Evolutionary conservation across 1,284 basidiomycete genomes (phyloP), one percentile per base, ranked within the genome.

Genomic region (Rhodotorula glutinis): DNA sequence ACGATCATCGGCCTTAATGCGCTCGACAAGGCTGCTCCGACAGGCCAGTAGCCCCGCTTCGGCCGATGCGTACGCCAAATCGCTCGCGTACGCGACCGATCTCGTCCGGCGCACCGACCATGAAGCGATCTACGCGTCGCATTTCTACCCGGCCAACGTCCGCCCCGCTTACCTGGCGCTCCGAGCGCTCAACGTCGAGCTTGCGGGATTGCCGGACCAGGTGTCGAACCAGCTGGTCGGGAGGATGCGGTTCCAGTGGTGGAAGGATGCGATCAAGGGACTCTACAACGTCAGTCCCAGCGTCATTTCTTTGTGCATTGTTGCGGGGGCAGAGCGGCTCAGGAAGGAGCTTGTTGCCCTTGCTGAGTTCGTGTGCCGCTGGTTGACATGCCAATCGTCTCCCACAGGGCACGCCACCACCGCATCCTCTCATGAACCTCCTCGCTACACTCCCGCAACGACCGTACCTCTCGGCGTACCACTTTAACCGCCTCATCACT

Each of bases 221-320:
- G 88, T 92, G 21, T 87, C 88, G 23, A 90, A 89, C 74, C 81
- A 87, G 47, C 83, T 87, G 33, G 86, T 96, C 68, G 93, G 91
- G 11, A 86, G 87, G 76, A 92, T 95, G 84, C 85, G 91, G 72
- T 87, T 91, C 82, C 89, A 94, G 78, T 96, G 94, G 79, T 96
- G 92, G 93, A 85, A 86, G 76, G 92, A 96, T 77, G 87, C 90
- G 1, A 77, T 95, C 51, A 88, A 87, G 73, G 82, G 81, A 46
- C 86, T 92, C 25, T 81, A 81, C 76, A 83, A 87, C 75, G 90
- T 89, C 76, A 76, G 86, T 83, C 19, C 4, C n/a, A 8, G 44
- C 38, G n/a, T 8, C 7, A 14, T 27, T 43, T 13, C 14, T 17
- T 21, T 17, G 11, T 3, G 3, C 3, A 8, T 3, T 11, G 10